These are phyloP conservation scores for Ceratocystis huliohia DNA, from an alignment of 2,329 filamentous ascomycete genomes.

Conservation along the genomic window DNA sequence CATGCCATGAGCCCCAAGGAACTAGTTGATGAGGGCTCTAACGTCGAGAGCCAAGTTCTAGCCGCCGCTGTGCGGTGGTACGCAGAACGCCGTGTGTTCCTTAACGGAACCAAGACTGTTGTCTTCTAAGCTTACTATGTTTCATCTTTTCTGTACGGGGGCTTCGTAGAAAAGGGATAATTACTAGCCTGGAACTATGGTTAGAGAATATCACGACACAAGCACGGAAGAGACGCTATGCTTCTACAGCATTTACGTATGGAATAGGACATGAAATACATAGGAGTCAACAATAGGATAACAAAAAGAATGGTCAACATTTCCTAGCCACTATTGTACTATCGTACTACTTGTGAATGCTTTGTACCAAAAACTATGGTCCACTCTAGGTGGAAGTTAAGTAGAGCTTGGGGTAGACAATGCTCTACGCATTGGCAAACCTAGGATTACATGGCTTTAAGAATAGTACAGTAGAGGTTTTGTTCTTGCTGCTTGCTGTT, in stretches of 20 bases:
- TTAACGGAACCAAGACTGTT: slow-evolving; percentile 70
- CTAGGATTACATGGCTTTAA: too few species aligned
- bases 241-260: background rate
- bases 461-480: too few species aligned
- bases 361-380: too few species aligned
- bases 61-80: slow-evolving; percentile 76
- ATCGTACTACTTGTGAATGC: too few species aligned
- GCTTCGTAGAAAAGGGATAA: background rate
- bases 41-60: slow-evolving; percentile 72
- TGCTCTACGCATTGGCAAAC: too few species aligned
- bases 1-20: slow-evolving; percentile 65
- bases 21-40: slow-evolving; percentile 66
- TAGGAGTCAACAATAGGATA: background rate
- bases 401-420: too few species aligned
- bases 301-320: background rate
- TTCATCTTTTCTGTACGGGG: background rate
- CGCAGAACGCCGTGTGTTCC: slow-evolving; percentile 62
- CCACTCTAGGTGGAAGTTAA: background rate
- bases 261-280: background rate
- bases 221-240: slow-evolving; percentile 8
- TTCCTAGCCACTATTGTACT: background rate
- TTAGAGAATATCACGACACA: background rate
- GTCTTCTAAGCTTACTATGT: slow-evolving; percentile 40
- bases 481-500: too few species aligned
- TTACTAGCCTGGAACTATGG: slow-evolving; percentile 4